phyloP scores from a whole-genome alignment of 169 alveolate genomes.

The Cryptosporidium xiaoi region DNA sequence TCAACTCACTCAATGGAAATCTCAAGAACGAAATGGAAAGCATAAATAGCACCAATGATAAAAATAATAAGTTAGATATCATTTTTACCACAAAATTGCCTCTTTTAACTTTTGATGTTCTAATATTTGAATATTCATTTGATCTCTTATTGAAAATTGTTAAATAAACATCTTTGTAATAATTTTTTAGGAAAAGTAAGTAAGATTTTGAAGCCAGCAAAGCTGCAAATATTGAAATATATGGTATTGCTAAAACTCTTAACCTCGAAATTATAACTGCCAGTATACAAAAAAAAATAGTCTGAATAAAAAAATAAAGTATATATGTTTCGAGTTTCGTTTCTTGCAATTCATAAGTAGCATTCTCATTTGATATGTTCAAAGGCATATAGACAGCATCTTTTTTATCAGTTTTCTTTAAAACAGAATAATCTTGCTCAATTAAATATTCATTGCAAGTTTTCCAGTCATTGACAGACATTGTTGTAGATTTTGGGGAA shows the following conservation, averaged over 20 bases:
- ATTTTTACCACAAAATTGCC: background rate
- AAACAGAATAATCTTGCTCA: background rate
- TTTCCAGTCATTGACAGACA: background rate
- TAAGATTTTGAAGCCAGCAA: constrained; percentile 35
- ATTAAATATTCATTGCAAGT: constrained; percentile 16
- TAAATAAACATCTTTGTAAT: background rate
- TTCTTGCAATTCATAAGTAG: background rate
- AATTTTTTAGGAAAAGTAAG: background rate
- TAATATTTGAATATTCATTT: background rate
- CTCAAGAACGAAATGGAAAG: constrained; percentile 18
- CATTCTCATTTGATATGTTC: background rate
- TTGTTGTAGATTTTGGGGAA: constrained; percentile 12
- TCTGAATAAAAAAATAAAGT: constrained; percentile 20
- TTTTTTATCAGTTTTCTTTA: background rate
- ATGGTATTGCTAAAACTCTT: constrained; percentile 72
- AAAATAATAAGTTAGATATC: background rate
- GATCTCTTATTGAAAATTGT: constrained; percentile 16
- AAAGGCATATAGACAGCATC: background rate
- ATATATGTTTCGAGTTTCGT: background rate
- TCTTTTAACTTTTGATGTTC: background rate
- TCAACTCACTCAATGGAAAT: constrained; percentile 32
- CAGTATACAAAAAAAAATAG: constrained; percentile 9
- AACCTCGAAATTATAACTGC: constrained; percentile 55
- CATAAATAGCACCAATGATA: background rate
- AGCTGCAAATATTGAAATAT: constrained; percentile 38